Evolutionary conservation across 2,329 filamentous ascomycete species (phyloP).

Genomic region (Paecilomyces variotii): DNA sequence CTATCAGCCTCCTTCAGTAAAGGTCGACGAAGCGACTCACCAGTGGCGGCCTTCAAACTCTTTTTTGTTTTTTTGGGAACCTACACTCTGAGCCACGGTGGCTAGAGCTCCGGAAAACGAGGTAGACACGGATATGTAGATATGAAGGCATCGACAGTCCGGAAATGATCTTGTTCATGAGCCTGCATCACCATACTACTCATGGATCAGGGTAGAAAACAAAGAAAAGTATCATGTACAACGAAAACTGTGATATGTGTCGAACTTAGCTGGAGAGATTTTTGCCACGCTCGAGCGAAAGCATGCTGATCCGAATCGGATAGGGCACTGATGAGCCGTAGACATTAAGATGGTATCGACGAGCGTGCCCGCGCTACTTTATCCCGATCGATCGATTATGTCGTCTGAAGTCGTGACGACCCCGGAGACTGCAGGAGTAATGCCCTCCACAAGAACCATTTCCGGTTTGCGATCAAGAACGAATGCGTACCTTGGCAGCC

Average conservation of each 20-base stretch:
- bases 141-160: background rate
- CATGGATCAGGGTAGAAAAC: constrained; percentile 25
- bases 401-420: constrained; percentile 26
- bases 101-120: background rate
- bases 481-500: constrained; percentile 67
- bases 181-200: constrained; percentile 23
- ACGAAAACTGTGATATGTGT: constrained; percentile 24
- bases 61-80: constrained; percentile 1
- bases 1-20: constrained; percentile 12
- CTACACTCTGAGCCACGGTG: background rate
- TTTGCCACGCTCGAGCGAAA: constrained; percentile 9
- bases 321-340: background rate
- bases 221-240: constrained; percentile 17
- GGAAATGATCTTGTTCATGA: constrained; percentile 3
- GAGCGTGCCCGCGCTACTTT: constrained; percentile 2
- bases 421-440: constrained; percentile 25
- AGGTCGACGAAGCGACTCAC: constrained; percentile 19
- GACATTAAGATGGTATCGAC: constrained; percentile 1
- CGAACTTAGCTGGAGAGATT: constrained; percentile 31
- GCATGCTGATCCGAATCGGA: background rate
- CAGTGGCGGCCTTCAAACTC: constrained; percentile 7
- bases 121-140: background rate
- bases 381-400: constrained; percentile 25
- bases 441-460: constrained; percentile 27
- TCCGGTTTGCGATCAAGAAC: constrained; percentile 39